Evolutionary conservation across 2,329 filamentous ascomycete genomes (phyloP).

Genomic region (Claviceps purpurea): DNA sequence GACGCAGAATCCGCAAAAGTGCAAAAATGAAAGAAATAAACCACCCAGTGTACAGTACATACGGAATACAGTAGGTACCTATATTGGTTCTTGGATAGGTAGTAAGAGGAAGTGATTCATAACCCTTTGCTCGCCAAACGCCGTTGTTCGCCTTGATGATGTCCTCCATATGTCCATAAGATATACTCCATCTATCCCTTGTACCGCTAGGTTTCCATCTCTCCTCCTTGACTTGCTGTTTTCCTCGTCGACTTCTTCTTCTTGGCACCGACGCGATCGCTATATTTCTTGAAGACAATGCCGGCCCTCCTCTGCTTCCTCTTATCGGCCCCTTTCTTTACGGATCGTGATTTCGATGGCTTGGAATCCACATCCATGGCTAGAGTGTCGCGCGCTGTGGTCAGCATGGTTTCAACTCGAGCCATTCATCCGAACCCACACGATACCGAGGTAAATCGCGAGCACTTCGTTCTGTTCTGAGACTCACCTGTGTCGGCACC

Average conservation of each 20-base stretch:
- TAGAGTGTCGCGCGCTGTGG: slow-evolving; percentile 6
- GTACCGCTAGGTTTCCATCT: neutral
- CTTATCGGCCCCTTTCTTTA: slow-evolving; percentile 44
- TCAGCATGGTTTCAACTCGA: slow-evolving; percentile 2
- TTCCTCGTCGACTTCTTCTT: slow-evolving; percentile 21
- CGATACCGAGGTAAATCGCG: neutral
- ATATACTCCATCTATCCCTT: neutral
- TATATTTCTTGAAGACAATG: slow-evolving; percentile 48
- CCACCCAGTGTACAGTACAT: neutral
- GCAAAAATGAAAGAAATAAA: neutral
- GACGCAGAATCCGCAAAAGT: neutral
- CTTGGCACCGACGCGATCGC: slow-evolving; percentile 33
- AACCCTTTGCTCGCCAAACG: neutral
- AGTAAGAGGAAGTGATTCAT: neutral
- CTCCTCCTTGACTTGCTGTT: neutral
- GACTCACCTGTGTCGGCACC: slow-evolving; percentile 12
- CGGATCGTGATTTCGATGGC: slow-evolving; percentile 22
- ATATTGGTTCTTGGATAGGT: neutral
- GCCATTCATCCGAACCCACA: neutral
- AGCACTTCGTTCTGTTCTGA: neutral
- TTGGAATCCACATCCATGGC: slow-evolving; percentile 47
- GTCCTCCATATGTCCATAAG: neutral
- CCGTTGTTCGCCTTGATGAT: neutral
- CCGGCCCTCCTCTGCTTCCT: slow-evolving; percentile 39
- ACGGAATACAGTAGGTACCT: neutral